These are phyloP conservation scores for Magnusiomyces clavatus DNA, from an alignment of 1,139 yeast genomes.

Conservation along the genomic window DNA sequence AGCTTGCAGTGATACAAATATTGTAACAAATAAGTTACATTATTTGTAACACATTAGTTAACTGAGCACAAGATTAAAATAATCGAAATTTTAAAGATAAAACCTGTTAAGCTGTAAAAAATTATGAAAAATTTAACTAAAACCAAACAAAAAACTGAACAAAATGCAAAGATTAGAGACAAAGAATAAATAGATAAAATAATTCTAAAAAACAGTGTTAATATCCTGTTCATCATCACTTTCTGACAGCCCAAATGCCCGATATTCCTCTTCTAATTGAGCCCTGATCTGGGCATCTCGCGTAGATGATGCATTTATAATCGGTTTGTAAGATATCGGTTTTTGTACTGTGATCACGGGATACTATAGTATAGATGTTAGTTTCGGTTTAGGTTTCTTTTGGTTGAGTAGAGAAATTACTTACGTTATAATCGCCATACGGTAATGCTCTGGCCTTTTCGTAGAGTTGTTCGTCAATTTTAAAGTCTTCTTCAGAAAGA, in stretches of 20 bases:
- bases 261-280: constrained; percentile 12
- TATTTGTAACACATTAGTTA: no score
- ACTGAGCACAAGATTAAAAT: no score
- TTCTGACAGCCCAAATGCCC: constrained; percentile 5
- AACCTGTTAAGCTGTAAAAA: no score
- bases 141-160: neutral
- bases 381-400: neutral
- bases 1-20: no score
- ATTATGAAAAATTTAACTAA: no score
- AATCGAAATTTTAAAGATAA: no score
- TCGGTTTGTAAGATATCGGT: constrained; percentile 33
- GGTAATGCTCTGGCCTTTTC: constrained; percentile 37
- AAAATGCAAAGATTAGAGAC: no score
- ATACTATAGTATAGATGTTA: constrained; percentile 24
- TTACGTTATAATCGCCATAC: constrained; percentile 45
- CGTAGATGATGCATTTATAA: constrained; percentile 16
- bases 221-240: neutral
- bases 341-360: constrained; percentile 48
- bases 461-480: constrained; percentile 39
- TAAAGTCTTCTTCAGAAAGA: constrained; percentile 27
- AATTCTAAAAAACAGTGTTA: neutral
- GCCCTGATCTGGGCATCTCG: constrained; percentile 10
- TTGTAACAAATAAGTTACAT: no score
- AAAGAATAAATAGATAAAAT: neutral
- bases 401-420: constrained; percentile 1